These are phyloP conservation scores for Aspergillus jensenii DNA, from an alignment of 2,329 filamentous ascomycete species.

Conservation along the genomic window DNA sequence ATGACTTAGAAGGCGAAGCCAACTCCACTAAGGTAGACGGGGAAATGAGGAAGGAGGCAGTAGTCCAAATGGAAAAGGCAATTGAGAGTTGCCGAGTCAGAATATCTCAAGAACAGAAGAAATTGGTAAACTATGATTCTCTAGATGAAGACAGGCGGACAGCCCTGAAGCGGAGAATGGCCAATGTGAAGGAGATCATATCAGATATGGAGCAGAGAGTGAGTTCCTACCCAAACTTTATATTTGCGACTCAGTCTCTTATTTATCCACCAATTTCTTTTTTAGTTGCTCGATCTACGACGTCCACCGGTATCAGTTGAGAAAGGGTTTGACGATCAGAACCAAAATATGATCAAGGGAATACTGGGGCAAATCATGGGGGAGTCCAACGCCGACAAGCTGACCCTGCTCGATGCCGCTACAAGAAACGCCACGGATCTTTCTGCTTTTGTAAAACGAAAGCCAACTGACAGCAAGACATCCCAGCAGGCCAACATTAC, in stretches of 20 bases:
- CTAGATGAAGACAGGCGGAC: constrained; percentile 42
- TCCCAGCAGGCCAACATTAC: constrained; percentile 14
- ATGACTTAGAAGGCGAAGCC: constrained; percentile 37
- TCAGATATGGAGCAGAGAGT: constrained; percentile 61
- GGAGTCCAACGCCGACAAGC: constrained; percentile 53
- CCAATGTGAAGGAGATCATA: constrained; percentile 62
- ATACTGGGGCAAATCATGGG: constrained; percentile 60
- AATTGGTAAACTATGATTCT: constrained; percentile 36
- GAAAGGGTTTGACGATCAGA: constrained; percentile 30
- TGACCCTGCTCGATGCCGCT: constrained; percentile 55
- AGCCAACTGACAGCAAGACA: constrained; percentile 33
- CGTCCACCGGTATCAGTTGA: constrained; percentile 53
- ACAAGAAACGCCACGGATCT: constrained; percentile 60
- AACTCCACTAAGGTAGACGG: constrained; percentile 49
- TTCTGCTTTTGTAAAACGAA: constrained; percentile 58
- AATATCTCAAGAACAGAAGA: constrained; percentile 53
- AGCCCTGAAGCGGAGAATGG: constrained; percentile 49
- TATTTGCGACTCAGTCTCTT: background rate
- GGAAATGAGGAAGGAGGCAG: constrained; percentile 57
- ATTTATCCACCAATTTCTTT: constrained; percentile 8
- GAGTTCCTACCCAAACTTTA: constrained; percentile 23
- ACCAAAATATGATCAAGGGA: constrained; percentile 51
- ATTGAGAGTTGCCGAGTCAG: constrained; percentile 59
- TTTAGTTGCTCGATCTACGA: constrained; percentile 56
- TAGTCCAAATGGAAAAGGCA: constrained; percentile 59